These are phyloP conservation scores for Monosporascus sp. DNA, from an alignment of 2,329 filamentous ascomycete genomes.

Conservation along the genomic window DNA sequence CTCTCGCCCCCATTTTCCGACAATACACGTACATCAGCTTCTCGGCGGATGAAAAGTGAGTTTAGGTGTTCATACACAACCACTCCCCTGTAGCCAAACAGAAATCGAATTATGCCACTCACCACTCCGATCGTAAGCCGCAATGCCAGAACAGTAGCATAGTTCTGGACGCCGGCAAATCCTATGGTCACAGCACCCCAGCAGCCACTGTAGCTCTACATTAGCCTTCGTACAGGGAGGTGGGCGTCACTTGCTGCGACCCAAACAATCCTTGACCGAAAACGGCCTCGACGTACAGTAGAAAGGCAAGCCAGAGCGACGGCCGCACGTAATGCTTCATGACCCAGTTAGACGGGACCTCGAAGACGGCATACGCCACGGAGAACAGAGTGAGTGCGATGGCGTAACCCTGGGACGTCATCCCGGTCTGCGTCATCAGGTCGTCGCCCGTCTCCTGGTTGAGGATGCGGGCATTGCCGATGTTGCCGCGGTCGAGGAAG, in stretches of 20 bases:
- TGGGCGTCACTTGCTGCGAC: too few species aligned
- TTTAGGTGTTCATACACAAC: too few species aligned
- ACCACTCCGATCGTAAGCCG: conserved; percentile 46
- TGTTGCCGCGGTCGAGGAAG: conserved; percentile 50
- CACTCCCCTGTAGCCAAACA: too few species aligned
- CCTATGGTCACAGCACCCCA: conserved; percentile 19
- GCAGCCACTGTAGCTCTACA: conserved; percentile 25
- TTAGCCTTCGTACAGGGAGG: not conserved
- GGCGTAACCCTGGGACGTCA: conserved; percentile 51
- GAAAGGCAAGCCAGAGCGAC: conserved; percentile 56
- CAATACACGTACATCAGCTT: too few species aligned
- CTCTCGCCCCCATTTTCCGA: too few species aligned
- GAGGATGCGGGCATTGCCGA: conserved; percentile 43
- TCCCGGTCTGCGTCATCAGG: conserved; percentile 32
- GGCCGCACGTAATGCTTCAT: conserved; percentile 55
- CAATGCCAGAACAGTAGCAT: conserved; percentile 17
- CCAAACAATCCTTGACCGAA: not conserved
- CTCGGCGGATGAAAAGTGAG: too few species aligned
- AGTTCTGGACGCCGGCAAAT: conserved; percentile 18
- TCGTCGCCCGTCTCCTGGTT: conserved; percentile 27
- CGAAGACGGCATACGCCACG: conserved; percentile 59
- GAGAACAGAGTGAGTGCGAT: conserved; percentile 55
- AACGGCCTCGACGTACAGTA: conserved; percentile 39
- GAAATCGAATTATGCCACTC: conserved; percentile 1
- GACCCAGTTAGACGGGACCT: conserved; percentile 56